Percentiles rank a stretch among this genome's conserved stretches.
phyloP scores from a whole-genome alignment of 1,284 basidiomycete genomes.

The Microbotryum saponariae region DNA sequence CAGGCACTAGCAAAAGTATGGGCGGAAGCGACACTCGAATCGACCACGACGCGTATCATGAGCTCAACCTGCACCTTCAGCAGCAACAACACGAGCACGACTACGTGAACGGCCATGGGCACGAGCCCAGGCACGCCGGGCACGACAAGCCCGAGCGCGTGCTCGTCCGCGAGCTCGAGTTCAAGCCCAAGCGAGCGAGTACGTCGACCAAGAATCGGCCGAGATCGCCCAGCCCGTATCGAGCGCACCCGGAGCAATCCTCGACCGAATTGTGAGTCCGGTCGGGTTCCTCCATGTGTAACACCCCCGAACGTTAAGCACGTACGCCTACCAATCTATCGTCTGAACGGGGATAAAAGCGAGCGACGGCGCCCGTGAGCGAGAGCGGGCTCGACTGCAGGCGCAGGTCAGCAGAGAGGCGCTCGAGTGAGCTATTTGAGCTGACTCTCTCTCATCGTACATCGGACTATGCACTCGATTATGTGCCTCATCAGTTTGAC shows the following conservation, averaged over 20 bases:
- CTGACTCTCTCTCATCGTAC: too few species aligned
- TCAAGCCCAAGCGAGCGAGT: slow-evolving; percentile 12
- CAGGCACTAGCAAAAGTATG: too few species aligned
- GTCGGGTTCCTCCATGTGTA: too few species aligned
- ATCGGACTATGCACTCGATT: too few species aligned
- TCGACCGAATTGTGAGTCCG: slow-evolving; percentile 16
- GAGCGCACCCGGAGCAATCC: slow-evolving; percentile 7
- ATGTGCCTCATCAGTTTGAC: too few species aligned
- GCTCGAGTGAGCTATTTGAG: not conserved
- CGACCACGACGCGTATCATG: too few species aligned
- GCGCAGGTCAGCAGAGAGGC: not conserved
- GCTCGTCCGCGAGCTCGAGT: not conserved
- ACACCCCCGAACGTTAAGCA: too few species aligned
- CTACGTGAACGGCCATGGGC: not conserved
- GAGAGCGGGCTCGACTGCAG: too few species aligned
- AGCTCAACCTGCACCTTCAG: too few species aligned
- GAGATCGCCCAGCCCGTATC: slow-evolving; percentile 14
- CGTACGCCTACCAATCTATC: too few species aligned
- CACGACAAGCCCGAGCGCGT: not conserved
- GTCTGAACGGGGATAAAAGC: not conserved
- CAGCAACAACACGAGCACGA: too few species aligned
- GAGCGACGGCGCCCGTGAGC: not conserved
- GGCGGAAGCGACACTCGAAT: too few species aligned
- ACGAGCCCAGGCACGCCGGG: not conserved
- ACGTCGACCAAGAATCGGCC: slow-evolving; percentile 20